Evolutionary conservation across 1,139 yeast genomes (phyloP), one percentile per base, ranked within the genome.

Genomic region (Zygotorulaspora mrakii): DNA sequence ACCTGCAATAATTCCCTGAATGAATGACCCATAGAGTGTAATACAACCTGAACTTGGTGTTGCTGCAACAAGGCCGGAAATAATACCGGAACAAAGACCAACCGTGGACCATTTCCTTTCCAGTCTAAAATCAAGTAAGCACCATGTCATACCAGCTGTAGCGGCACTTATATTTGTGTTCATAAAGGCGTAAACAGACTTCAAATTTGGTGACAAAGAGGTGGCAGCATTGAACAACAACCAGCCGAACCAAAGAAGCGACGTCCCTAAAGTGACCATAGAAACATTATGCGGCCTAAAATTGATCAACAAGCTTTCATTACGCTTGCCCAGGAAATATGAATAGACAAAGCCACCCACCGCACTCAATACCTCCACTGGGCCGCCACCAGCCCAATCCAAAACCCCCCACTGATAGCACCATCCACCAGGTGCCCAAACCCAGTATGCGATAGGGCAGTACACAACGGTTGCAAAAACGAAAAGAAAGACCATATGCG

Each of bases 321-420:
- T 82, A 59, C 96, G 73, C 56, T 85, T 77, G 7, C 96, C 96
- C 41, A 88, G 70, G 44, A 85, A 87, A 45, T 80, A 77, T 11
- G 94, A 81, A 54, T 83, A 83, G 7, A 85, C 95, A 55, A 89
- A 80, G 1, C 95, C 96, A 30, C 88, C 84, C 17, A 87, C 83
- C 52, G 97, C 97, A 21, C 94, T 80, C 25, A 87, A 75, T 42
- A 91, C 86, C 64, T 91, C 97, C 30, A 91, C 96, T 1, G 96
- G 95, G 0, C 97, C 97, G 39, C 96, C 96, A 27, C 98, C 98
- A 22, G 98, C 97, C 64, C 87, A 91, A 62, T 91, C 98, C 43
- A 89, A 70, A 1, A 82, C 97, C 13, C 95, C 96, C 76, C 95
- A 89, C 53, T 76, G 73, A 64, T 71, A 76, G 28, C 96, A 95